Evolutionary conservation across 1,284 basidiomycete species (phyloP), one percentile per base, ranked within the genome.

Genomic region (Malassezia obtusa): DNA sequence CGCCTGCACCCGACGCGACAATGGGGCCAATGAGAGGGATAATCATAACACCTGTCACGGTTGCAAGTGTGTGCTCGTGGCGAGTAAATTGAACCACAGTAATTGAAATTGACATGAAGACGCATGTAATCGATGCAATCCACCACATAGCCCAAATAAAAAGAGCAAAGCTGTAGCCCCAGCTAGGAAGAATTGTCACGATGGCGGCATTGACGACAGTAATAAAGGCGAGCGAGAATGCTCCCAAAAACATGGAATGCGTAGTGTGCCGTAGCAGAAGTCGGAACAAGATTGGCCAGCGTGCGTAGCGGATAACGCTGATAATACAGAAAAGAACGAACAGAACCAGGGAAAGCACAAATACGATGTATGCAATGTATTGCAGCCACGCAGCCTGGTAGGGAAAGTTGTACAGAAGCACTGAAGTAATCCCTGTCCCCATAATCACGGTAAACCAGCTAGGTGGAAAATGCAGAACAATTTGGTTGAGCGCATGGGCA

Each of bases 81-180:
- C 77, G 73, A 0, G 80, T 82, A 52, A 82, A 79, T 83, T 86
- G 85, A 38, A 81, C 70, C 62, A 85, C 82, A 3, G 85, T 73
- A 52, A 83, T 77, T 9, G 82, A 81, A 70, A 84, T 81, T 59
- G 80, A 81, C 55, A 82, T 81, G 19, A 79, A 24, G 7, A 83
- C 65, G 1, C 84, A 81, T 19, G 84, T 61, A 1, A 77, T 72
- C 2, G 81, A 77, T 58, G 84, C 80, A 35, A 83, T 59, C 86
- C 85, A 87, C 86, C 86, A 88, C 10, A 85, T 65, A 0, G 67
- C 79, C 81, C 84, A 84, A n/a, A 85, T 75, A 30, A 80, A 74
- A 49, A 79, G 81, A 0, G 83, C 74, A 68, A 85, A 84, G 0
- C 65, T 47, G 32, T 67, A 71, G 8, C 83, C 83, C 32, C 81